Conservation (phyloP, 2,329 filamentous ascomycete species). For the Xylariaceae sp. region DNA sequence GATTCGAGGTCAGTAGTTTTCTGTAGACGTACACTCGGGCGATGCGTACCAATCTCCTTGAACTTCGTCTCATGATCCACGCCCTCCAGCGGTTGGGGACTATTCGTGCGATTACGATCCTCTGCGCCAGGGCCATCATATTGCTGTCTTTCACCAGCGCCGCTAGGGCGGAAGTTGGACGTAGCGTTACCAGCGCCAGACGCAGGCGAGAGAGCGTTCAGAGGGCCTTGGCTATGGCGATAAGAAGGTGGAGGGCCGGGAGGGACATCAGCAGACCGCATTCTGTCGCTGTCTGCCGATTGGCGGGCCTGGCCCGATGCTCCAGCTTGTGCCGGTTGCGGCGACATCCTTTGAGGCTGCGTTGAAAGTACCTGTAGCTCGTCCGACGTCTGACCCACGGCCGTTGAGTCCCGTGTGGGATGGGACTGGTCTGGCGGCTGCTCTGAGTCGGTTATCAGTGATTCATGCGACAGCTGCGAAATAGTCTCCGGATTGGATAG, state of each 20-base stretch:
- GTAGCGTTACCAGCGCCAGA: constrained; percentile 33
- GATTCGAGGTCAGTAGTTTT: constrained; percentile 33
- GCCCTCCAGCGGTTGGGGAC: constrained; percentile 50
- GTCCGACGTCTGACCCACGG: constrained; percentile 35
- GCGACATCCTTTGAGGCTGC: constrained; percentile 44
- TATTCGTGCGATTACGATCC: constrained; percentile 46
- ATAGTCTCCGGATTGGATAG: constrained; percentile 55
- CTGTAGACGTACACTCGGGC: constrained; percentile 4
- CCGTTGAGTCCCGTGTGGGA: constrained; percentile 42
- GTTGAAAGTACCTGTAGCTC: constrained; percentile 25
- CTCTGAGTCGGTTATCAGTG: constrained; percentile 50
- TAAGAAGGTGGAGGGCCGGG: constrained; percentile 49
- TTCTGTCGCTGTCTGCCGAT: constrained; percentile 48
- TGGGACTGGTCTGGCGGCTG: constrained; percentile 40
- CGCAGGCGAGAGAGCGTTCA: constrained; percentile 42
- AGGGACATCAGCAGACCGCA: constrained; percentile 42
- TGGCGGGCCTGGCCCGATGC: constrained; percentile 43
- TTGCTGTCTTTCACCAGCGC: constrained; percentile 38
- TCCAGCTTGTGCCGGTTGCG: constrained; percentile 36
- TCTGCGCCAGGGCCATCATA: constrained; percentile 45
- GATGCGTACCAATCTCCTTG: constrained; percentile 52
- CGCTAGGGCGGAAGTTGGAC: constrained; percentile 40
- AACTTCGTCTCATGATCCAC: constrained; percentile 51
- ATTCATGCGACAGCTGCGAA: constrained; percentile 61
- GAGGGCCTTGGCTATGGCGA: constrained; percentile 45